Evolutionary conservation across 257 asterid species (phyloP).

Genomic region (Solanum pinnatisectum): DNA sequence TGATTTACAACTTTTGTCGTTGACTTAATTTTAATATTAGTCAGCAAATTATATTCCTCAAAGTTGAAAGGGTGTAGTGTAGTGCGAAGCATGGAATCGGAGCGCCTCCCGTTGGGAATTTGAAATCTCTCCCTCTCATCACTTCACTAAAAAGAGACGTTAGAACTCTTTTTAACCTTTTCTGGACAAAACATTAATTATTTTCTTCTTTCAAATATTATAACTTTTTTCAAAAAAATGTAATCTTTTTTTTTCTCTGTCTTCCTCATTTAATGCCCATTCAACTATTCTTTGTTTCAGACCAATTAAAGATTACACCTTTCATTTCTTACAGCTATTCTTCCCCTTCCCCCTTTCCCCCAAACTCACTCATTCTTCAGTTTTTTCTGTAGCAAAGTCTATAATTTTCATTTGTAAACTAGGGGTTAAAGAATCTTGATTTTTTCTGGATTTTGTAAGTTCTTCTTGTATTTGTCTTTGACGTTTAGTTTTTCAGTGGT

Average conservation of each 20-base stretch:
- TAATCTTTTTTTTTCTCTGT: neutral
- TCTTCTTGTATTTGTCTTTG: neutral
- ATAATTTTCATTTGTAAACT: neutral
- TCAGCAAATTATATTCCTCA: neutral
- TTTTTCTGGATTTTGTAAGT: neutral
- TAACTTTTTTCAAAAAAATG: neutral
- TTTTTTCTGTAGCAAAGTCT: neutral
- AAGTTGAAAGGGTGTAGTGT: neutral
- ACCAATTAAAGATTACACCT: neutral
- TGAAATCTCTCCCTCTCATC: neutral
- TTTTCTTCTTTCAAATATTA: neutral
- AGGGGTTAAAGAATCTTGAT: neutral
- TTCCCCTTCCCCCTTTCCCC: neutral
- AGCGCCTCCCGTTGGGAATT: neutral
- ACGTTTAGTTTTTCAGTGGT: neutral
- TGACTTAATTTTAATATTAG: neutral
- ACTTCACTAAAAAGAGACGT: neutral
- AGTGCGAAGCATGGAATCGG: neutral
- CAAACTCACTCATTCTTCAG: neutral
- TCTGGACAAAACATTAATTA: neutral
- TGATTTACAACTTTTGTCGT: neutral
- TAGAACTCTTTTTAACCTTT: neutral
- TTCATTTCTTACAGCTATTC: neutral
- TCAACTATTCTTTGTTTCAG: neutral
- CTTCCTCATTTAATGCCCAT: neutral